Conservation (phyloP, 2,329 filamentous ascomycete genomes). For the Stagonosporopsis rhizophila region DNA sequence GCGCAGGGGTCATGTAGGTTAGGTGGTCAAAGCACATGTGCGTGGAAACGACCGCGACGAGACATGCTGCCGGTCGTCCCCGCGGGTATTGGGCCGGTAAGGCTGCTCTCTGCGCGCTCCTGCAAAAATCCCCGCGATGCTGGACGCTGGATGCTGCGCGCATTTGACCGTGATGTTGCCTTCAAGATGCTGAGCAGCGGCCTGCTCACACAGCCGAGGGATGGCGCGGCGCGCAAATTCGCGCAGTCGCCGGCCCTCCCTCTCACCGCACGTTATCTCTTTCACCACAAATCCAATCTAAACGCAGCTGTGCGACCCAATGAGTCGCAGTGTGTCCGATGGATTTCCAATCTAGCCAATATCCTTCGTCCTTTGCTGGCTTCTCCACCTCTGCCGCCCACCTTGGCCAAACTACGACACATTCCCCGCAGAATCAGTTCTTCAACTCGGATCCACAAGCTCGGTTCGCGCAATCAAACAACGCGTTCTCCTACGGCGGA, state of each 20-base stretch:
- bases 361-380: slow-evolving; percentile 41
- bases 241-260: slow-evolving; percentile 26
- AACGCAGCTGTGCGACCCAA: slow-evolving; percentile 49
- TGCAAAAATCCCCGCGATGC: not conserved
- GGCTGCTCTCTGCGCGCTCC: slow-evolving; percentile 4
- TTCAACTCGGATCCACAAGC: slow-evolving; percentile 43
- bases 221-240: slow-evolving; percentile 13
- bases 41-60: slow-evolving; percentile 22
- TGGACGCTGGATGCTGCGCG: slow-evolving; percentile 9
- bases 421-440: slow-evolving; percentile 44
- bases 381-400: slow-evolving; percentile 39
- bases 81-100: slow-evolving; percentile 6
- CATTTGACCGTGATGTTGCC: slow-evolving; percentile 6
- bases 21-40: slow-evolving; percentile 20
- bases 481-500: slow-evolving; percentile 37
- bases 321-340: slow-evolving; percentile 44
- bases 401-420: slow-evolving; percentile 27
- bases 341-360: slow-evolving; percentile 48
- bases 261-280: slow-evolving; percentile 47
- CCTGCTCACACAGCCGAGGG: slow-evolving; percentile 15
- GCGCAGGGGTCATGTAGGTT: slow-evolving; percentile 23
- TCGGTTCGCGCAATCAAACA: slow-evolving; percentile 45
- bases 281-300: slow-evolving; percentile 48
- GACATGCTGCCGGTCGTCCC: slow-evolving; percentile 18
- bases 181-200: slow-evolving; percentile 10